Evolutionary conservation across 192 early-diverging fungal genomes (phyloP), one percentile per base, ranked within the genome.

Genomic region (Rhizophagus prolifer): DNA sequence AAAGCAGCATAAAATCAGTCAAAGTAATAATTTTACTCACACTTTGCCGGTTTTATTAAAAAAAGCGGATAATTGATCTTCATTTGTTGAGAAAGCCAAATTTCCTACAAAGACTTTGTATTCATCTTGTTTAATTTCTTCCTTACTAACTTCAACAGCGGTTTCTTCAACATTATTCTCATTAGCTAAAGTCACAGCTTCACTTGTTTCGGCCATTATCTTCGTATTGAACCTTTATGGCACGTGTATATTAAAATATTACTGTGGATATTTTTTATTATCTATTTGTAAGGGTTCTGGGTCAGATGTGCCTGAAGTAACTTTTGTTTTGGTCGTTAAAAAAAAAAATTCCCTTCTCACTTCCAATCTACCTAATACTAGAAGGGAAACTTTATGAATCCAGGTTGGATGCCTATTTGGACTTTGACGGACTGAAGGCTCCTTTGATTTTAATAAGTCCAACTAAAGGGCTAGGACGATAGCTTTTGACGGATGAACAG

Each of bases 41-140:
- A 95, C 94, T 79, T 91, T 86, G 74, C 89, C 92, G 60, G 89
- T 85, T 31, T 82, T 74, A 79, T 81, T 82, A 82, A 97, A 97
- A 81, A 91, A 91, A 44, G 91, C 89, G 66, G 83, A 82, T 58
- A 99, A 89, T 34, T 58, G 38, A 0, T 86, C 90, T 81, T 96
- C 90, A 50, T 88, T 96, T 71, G 94, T 94, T 80, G 88, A 82
- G 88, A 96, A 97, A 30, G 95, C 84, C 72, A 98, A 87, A 89
- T 98, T 98, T 67, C 97, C 95, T 38, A 96, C 94, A 89, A 97
- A 98, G 61, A 95, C 94, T 90, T 97, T 95, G 86, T 86, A 77
- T 74, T 84, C 83, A 77, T 81, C 81, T 74, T 74, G 58, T 44
- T 46, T 38, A 34, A 38, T 81, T 74, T 68, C 69, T 23, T 58